phyloP scores from a whole-genome alignment of 2,329 filamentous ascomycete genomes.

The Hymenoscyphus albidus region DNA sequence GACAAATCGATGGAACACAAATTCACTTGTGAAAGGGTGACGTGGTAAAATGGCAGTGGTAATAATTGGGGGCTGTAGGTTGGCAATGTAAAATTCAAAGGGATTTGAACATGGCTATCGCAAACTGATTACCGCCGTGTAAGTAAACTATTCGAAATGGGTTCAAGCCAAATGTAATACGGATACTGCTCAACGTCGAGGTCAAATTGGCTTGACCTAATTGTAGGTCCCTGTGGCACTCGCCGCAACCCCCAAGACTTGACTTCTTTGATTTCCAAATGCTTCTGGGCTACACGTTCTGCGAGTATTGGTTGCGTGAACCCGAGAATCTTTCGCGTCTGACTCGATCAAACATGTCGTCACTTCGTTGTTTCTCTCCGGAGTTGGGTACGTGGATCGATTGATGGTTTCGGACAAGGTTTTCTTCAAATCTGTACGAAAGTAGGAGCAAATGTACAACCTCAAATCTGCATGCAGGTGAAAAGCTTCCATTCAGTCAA shows the following conservation, averaged over 20 bases:
- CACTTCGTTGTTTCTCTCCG: neutral
- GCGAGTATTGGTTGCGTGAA: neutral
- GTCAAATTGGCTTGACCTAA: no score
- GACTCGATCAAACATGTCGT: neutral
- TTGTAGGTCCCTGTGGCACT: neutral
- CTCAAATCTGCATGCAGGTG: conserved; percentile 8
- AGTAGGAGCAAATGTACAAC: conserved; percentile 10
- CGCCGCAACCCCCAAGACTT: neutral
- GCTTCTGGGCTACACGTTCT: neutral
- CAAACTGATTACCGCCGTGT: no score
- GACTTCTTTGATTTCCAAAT: neutral
- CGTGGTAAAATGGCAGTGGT: no score
- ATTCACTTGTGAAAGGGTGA: no score
- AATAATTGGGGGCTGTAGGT: no score
- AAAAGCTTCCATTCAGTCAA: conserved; percentile 10
- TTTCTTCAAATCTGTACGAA: conserved; percentile 6
- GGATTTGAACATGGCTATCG: no score
- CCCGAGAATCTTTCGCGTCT: neutral
- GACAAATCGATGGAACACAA: no score
- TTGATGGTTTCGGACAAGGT: conserved; percentile 1
- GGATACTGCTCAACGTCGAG: no score
- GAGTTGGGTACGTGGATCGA: neutral
- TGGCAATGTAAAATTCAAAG: no score
- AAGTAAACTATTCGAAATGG: no score
- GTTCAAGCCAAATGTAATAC: no score